Percentiles rank a stretch among this genome's conserved stretches.
Conservation (phyloP, 129 eudicot genomes). For the Mikania micrantha region DNA sequence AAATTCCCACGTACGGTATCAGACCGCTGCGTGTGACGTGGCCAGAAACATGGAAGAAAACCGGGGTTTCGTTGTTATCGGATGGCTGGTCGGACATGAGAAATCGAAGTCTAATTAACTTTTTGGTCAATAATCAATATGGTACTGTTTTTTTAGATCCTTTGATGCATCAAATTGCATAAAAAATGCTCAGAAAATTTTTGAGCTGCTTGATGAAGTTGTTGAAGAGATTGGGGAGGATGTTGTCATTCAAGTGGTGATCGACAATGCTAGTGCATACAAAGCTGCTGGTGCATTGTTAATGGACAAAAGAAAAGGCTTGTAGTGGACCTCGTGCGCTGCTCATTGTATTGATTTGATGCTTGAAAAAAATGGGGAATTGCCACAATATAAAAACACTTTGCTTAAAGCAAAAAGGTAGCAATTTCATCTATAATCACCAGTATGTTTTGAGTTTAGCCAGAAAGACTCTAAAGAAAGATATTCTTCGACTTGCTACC, state of each 20-base stretch:
- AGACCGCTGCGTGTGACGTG: too few species aligned
- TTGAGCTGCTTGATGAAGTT: not conserved
- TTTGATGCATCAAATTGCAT: not conserved
- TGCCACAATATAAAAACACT: constrained; percentile 10
- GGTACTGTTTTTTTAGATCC: too few species aligned
- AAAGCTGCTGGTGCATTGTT: not conserved
- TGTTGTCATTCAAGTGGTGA: not conserved
- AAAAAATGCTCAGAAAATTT: not conserved
- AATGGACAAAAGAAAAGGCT: not conserved
- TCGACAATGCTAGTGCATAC: not conserved
- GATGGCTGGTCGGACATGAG: too few species aligned
- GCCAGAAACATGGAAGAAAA: too few species aligned
- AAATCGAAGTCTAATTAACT: too few species aligned
- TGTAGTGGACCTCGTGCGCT: not conserved
- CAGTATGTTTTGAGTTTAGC: not conserved
- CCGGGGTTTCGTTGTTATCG: too few species aligned
- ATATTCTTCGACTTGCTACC: not conserved
- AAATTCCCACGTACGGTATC: too few species aligned
- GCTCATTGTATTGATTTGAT: constrained; percentile 14
- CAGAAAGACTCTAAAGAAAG: not conserved
- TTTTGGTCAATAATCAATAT: too few species aligned
- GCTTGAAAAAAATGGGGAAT: not conserved
- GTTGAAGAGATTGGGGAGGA: not conserved
- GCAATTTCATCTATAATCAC: not conserved
- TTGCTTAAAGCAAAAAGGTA: not conserved